Conservation (phyloP, 2,329 filamentous ascomycete genomes). For the Dendryphion nanum region DNA sequence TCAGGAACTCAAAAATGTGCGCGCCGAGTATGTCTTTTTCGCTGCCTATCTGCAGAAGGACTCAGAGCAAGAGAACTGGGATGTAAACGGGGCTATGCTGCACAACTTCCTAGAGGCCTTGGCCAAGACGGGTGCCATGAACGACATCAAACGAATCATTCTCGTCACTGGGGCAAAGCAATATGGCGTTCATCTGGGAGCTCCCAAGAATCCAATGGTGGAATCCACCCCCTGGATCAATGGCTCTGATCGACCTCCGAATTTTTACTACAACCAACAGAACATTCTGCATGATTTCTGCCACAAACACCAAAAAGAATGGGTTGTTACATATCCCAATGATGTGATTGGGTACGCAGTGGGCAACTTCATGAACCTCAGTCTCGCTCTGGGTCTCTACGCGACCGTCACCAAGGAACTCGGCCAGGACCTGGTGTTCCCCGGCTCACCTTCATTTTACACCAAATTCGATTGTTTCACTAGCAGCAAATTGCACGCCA, state of each 20-base stretch:
- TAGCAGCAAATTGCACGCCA: constrained; percentile 19
- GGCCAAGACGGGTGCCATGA: constrained; percentile 7
- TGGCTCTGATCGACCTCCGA: constrained; percentile 35
- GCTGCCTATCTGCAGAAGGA: constrained; percentile 44
- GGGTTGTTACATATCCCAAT: constrained; percentile 46
- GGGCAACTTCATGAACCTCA: constrained; percentile 40
- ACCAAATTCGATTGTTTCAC: constrained; percentile 31
- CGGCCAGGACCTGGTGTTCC: constrained; percentile 22
- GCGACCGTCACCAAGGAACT: constrained; percentile 27
- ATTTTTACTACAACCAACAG: constrained; percentile 56
- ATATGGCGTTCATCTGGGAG: constrained; percentile 54
- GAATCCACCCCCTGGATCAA: constrained; percentile 49
- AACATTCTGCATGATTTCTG: constrained; percentile 40
- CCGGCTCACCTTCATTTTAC: constrained; percentile 28
- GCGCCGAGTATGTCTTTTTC: constrained; percentile 45
- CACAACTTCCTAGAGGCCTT: background rate
- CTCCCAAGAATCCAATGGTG: constrained; percentile 47
- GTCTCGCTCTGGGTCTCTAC: constrained; percentile 29
- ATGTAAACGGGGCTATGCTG: background rate
- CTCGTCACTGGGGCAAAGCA: constrained; percentile 53
- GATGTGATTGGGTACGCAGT: constrained; percentile 46
- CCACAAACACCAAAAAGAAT: constrained; percentile 34
- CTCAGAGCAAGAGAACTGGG: constrained; percentile 30
- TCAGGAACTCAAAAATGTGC: constrained; percentile 33
- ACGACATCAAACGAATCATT: constrained; percentile 48